These are phyloP conservation scores for Tuber borchii DNA, from an alignment of 495 filamentous ascomycete species.

Conservation along the genomic window DNA sequence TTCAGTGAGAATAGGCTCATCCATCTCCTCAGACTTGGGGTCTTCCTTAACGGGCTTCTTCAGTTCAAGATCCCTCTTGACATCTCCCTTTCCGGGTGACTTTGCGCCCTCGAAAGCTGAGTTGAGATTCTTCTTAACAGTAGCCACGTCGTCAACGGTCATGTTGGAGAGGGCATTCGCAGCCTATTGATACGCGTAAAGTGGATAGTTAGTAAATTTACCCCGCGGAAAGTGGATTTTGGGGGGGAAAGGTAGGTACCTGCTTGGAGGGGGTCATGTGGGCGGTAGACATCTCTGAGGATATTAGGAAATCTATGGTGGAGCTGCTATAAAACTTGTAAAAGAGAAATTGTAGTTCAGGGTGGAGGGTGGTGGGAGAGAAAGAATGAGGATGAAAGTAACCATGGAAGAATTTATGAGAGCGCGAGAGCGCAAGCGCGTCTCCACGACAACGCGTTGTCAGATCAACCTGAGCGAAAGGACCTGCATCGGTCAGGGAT, in stretches of 20 bases:
- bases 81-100: constrained; percentile 44
- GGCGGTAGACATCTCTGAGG: background rate
- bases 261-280: constrained; percentile 76
- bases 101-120: constrained; percentile 51
- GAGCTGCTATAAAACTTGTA: background rate
- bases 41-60: constrained; percentile 50
- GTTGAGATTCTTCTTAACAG: constrained; percentile 77
- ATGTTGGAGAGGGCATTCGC: constrained; percentile 76
- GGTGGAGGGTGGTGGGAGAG: background rate
- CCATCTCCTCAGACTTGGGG: constrained; percentile 64
- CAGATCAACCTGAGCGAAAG: background rate
- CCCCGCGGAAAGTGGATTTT: constrained; percentile 8
- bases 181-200: constrained; percentile 53
- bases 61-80: constrained; percentile 49
- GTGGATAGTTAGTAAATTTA: constrained; percentile 43
- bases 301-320: background rate
- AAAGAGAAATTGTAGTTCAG: background rate
- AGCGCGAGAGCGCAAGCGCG: background rate
- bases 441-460: constrained; percentile 1
- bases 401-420: background rate
- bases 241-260: constrained; percentile 48
- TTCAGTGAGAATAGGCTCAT: constrained; percentile 89
- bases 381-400: background rate
- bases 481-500: background rate
- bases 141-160: constrained; percentile 75